Evolutionary conservation across 192 early-diverging fungal genomes (phyloP), one percentile per base, ranked within the genome.

Genomic region (Umbelopsis sp.): DNA sequence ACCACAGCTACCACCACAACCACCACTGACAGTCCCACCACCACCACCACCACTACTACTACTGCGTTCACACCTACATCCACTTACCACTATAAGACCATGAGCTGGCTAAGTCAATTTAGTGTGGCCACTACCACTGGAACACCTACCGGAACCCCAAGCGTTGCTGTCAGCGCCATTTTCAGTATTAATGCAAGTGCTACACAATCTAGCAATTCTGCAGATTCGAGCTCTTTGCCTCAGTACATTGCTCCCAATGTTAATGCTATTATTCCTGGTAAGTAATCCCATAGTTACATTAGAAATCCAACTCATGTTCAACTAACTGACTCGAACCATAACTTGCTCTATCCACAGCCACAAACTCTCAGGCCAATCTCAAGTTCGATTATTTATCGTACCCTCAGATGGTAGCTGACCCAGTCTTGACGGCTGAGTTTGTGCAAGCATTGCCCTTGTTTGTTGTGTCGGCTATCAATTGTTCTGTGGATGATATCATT

Each of bases 201-300:
- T 12, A 29, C 44, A 14, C 44, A 49, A 17, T 32, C 43, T 25
- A 47, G 10, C 32, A 21, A 20, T 17, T 8, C 54, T 24, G n/a
- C 54, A 17, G n/a, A 29, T 10, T 22, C 38, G 24, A 68, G 56
- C 14, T 52, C 56, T n/a, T n/a, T 70, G 0, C 74, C 74, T 16
- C 56, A 75, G 22, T 75, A 66, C 29, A 75, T 75, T 70, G 74
- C 74, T 31, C 74, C 74, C 26, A 75, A 75, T 29, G 45, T 75
- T 9, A 45, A 70, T 65, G 69, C 68, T 2, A 65, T 66, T 22
- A 69, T 75, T 34, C 74, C 74, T 21, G 31, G 68, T 69, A 65
- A 11, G 44, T 59, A n/a, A 36, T 32, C 29, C n/a, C n/a, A n/a
- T 24, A 45, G 3, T n/a, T 43, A 66, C 20, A 43, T 12, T 11